Base-by-base conservation (phyloP, 2,329 filamentous ascomycete species). In the Aspergillus caelatus region DNA sequence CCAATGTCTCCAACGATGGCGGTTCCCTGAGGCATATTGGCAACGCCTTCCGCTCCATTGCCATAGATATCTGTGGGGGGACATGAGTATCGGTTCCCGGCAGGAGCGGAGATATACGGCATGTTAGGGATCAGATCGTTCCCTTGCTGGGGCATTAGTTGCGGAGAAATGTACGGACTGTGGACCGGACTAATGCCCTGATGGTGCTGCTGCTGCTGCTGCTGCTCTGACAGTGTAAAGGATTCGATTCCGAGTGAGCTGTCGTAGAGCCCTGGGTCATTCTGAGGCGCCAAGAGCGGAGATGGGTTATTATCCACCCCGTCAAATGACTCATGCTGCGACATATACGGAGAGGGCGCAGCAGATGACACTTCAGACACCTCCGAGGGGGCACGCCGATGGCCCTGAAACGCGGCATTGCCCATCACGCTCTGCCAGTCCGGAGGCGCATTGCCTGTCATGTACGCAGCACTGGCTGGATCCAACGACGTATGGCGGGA, bases 331-430 rank as follows among this genome's bases (percentile, higher is more conserved):
- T 97, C 94, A 64, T 91, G 85, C 69, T 90, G 90, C 32, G 86
- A 86, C 62, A 97, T 80, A 73, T 92, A 93, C 4, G 94, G 94
- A 21, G 94, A 97, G 28, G 89, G 91, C 26, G 91, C 89, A 19
- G 89, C 91, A 21, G 93, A 96, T 2, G 87, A 97, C 7, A 97
- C 89, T 69, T 97, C 94, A 3, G 93, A 97, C 72, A 90, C 93
- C 70, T 97, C 94, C n/a, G 94, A 97, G 1, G 92, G 91, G 43
- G 88, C 89, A 72, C 94, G 88, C 70, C 93, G 87, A 75, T 97
- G 94, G n/a, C 87, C 84, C 68, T 92, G 90, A 73, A 96, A 97
- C 64, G 83, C 80, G 43, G 81, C 79, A 69, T 85, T 85, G 73
- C 81, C 82, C 65, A 83, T 77, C 73, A 84, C 80, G 39, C 82